These are phyloP conservation scores for Larix kaempferi DNA, from an alignment of 75 land plant species.

Conservation along the genomic window DNA sequence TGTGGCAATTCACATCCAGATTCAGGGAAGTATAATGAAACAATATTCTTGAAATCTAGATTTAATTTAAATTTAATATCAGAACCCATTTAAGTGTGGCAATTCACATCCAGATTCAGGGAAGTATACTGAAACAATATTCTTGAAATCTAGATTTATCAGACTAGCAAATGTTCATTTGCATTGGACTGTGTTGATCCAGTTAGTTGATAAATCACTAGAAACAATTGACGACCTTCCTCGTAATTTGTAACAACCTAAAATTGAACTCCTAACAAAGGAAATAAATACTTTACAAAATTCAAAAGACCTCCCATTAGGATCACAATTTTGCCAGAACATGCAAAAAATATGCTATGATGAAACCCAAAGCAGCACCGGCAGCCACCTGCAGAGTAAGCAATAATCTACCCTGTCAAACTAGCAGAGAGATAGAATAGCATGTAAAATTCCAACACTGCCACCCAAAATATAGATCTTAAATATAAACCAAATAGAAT, in stretches of 20 bases:
- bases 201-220: background rate
- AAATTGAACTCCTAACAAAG: background rate
- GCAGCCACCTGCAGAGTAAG: conserved; percentile 9
- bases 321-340: background rate
- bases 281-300: background rate
- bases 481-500: background rate
- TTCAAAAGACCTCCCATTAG: background rate
- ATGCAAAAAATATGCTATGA: conserved; percentile 4
- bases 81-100: background rate
- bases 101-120: background rate
- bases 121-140: background rate
- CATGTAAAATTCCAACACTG: background rate
- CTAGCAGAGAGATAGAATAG: background rate
- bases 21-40: background rate
- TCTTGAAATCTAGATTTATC: background rate
- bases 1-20: background rate
- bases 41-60: background rate
- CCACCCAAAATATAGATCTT: too few relatives aligned
- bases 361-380: conserved; percentile 3
- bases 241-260: background rate
- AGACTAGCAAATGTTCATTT: background rate
- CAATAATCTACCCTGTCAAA: background rate
- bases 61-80: background rate
- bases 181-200: background rate
- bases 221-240: background rate